Percentiles rank a stretch among this genome's conserved stretches.
These are phyloP conservation scores for Drechslera avenae DNA, from an alignment of 2,329 filamentous ascomycete species.

Conservation along the genomic window DNA sequence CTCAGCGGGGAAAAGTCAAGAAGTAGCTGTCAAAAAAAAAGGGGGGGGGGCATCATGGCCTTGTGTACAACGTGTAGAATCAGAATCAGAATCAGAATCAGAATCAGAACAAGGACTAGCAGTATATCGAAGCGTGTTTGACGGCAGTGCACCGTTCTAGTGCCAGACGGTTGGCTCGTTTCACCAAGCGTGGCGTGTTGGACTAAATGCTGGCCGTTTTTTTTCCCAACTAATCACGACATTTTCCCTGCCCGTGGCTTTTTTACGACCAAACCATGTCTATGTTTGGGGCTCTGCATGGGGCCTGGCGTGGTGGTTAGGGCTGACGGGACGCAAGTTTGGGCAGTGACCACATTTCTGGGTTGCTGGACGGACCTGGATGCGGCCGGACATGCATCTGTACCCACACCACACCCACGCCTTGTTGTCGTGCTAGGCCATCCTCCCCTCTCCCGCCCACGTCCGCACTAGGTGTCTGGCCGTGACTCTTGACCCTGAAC, in stretches of 20 bases:
- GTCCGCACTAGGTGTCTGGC: conserved; percentile 4
- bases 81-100: no score
- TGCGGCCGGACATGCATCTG: conserved; percentile 9
- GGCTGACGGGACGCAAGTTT: conserved; percentile 4
- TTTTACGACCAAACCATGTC: not conserved
- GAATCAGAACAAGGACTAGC: no score
- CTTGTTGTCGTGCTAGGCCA: not conserved
- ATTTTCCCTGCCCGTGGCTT: not conserved
- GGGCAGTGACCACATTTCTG: conserved; percentile 26
- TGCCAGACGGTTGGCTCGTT: not conserved
- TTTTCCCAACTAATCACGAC: no score
- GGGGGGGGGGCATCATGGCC: no score
- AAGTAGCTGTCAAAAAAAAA: no score
- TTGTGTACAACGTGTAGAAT: no score
- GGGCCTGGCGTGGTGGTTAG: not conserved
- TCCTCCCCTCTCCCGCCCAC: conserved; percentile 4
- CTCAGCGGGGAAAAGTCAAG: not conserved
- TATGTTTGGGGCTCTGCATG: not conserved
- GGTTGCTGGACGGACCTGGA: conserved; percentile 15
- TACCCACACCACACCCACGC: conserved; percentile 18
- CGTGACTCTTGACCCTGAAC: not conserved
- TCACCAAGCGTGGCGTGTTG: not conserved
- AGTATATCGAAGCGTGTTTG: no score
- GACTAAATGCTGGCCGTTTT: no score
- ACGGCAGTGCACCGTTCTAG: no score